phyloP scores from a whole-genome alignment of 1,139 yeast species.

The Yamadazyma kanchanaburiensis region DNA sequence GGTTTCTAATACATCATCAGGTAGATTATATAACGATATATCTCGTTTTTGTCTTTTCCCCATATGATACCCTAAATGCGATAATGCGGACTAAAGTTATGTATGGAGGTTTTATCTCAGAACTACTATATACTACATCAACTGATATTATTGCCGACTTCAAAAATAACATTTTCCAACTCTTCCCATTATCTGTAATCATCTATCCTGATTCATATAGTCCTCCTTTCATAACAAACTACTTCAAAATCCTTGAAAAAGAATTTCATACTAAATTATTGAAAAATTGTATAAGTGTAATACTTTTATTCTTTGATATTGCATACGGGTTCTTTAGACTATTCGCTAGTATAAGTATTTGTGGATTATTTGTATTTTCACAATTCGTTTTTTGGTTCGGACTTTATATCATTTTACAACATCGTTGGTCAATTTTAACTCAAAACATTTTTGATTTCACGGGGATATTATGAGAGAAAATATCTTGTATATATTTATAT shows the following conservation, averaged over 20 bases:
- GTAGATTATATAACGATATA: constrained; percentile 13
- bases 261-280: not conserved
- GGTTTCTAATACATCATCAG: constrained; percentile 23
- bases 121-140: no score
- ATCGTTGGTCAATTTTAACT: constrained; percentile 11
- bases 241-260: constrained; percentile 4
- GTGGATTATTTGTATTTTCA: constrained; percentile 6
- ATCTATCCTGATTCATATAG: constrained; percentile 23
- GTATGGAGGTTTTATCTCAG: not conserved
- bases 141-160: constrained; percentile 4
- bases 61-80: not conserved
- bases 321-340: constrained; percentile 12
- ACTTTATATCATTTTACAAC: constrained; percentile 3
- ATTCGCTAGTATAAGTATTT: constrained; percentile 8
- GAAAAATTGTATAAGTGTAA: constrained; percentile 4
- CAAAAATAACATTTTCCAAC: constrained; percentile 11
- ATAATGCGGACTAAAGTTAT: constrained; percentile 1
- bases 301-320: constrained; percentile 11
- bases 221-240: constrained; percentile 25
- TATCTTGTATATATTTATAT: no score
- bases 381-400: constrained; percentile 8
- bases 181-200: constrained; percentile 18
- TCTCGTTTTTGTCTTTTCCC: constrained; percentile 1
- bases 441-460: constrained; percentile 4
- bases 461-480: constrained; percentile 6